phyloP scores from a whole-genome alignment of 2,329 filamentous ascomycete species.

The Penicillium sp. region DNA sequence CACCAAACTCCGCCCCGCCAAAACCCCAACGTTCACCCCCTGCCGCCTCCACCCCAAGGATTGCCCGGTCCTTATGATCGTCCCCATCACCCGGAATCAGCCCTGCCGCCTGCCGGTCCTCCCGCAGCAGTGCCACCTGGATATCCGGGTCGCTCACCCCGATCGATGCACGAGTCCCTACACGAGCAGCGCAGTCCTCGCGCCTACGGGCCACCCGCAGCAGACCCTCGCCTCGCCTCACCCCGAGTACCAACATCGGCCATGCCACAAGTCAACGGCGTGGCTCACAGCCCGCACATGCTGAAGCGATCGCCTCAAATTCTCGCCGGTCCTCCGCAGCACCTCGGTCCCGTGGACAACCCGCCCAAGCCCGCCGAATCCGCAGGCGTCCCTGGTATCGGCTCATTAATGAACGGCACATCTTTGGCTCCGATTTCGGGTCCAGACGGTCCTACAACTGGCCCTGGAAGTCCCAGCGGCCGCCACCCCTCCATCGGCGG shows the following conservation, averaged over 20 bases:
- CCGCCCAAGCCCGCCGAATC: constrained; percentile 27
- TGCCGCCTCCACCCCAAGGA: constrained; percentile 27
- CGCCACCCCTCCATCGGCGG: constrained; percentile 5
- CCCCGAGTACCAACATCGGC: constrained; percentile 30
- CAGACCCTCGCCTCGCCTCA: constrained; percentile 38
- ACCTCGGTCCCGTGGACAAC: constrained; percentile 15
- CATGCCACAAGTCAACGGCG: constrained; percentile 22
- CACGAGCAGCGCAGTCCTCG: constrained; percentile 32
- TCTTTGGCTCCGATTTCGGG: constrained; percentile 28
- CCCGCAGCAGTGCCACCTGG: constrained; percentile 16
- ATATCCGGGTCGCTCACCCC: constrained; percentile 30
- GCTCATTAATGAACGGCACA: constrained; percentile 44
- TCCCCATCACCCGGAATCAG: constrained; percentile 32
- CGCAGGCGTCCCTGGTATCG: constrained; percentile 55
- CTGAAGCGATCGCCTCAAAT: constrained; percentile 23
- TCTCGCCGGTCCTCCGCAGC: constrained; percentile 13
- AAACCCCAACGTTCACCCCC: constrained; percentile 22
- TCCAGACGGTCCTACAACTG: constrained; percentile 23
- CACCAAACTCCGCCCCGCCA: constrained; percentile 24
- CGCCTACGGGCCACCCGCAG: constrained; percentile 24
- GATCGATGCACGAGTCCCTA: constrained; percentile 24
- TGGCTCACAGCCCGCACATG: constrained; percentile 28
- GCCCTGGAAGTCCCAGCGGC: constrained; percentile 17
- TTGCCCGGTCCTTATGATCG: constrained; percentile 36
- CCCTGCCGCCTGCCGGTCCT: constrained; percentile 26